Evolutionary conservation across 2,329 filamentous ascomycete species (phyloP).

Genomic region (Colletotrichum scovillei): DNA sequence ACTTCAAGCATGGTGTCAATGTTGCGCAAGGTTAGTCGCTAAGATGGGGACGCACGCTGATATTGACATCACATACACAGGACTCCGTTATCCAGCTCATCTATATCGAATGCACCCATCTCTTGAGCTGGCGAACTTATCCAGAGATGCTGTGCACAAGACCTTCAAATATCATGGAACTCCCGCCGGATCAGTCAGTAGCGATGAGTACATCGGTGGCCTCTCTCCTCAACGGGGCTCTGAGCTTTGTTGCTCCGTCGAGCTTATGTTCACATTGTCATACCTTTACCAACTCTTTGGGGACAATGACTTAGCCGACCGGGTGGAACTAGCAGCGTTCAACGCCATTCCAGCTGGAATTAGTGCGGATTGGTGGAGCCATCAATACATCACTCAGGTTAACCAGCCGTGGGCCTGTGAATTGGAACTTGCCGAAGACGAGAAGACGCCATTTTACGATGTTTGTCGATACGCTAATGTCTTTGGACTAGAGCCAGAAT

Average conservation of each 20-base stretch:
- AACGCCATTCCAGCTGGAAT: slow-evolving; percentile 65
- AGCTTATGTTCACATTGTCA: slow-evolving; percentile 46
- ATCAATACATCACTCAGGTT: slow-evolving; percentile 64
- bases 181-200: slow-evolving; percentile 54
- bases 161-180: slow-evolving; percentile 52
- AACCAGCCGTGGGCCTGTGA: slow-evolving; percentile 62
- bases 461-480: slow-evolving; percentile 30
- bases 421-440: slow-evolving; percentile 44
- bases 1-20: slow-evolving; percentile 56
- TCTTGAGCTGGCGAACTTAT: slow-evolving; percentile 48
- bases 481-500: slow-evolving; percentile 62
- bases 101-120: slow-evolving; percentile 54
- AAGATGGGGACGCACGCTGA: not conserved
- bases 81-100: slow-evolving; percentile 52
- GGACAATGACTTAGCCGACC: slow-evolving; percentile 57
- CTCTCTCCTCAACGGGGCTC: slow-evolving; percentile 50
- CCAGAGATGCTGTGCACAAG: slow-evolving; percentile 49
- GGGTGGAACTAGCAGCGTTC: slow-evolving; percentile 63
- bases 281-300: slow-evolving; percentile 49
- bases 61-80: slow-evolving; percentile 36
- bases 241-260: slow-evolving; percentile 49
- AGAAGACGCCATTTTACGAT: slow-evolving; percentile 54
- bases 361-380: slow-evolving; percentile 64
- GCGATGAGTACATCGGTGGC: slow-evolving; percentile 53
- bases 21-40: slow-evolving; percentile 51